A percentile compares a stretch with the other conserved stretches of the same genome.
These are phyloP conservation scores for Reticulomyxa filosa DNA, from an alignment of 78 protist species.

Conservation along the genomic window DNA sequence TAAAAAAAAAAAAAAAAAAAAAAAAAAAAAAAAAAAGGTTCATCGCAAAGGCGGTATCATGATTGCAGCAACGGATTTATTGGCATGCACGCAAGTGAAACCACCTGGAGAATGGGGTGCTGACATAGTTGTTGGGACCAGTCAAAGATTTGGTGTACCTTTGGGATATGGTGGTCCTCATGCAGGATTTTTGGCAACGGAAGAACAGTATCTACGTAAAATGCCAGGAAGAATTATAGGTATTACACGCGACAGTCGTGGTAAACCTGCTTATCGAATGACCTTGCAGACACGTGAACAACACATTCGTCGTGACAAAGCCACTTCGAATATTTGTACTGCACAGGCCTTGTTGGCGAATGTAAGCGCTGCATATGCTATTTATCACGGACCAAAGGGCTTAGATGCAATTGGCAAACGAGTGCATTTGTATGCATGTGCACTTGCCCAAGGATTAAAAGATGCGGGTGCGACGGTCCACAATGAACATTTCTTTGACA, in stretches of 20 bases:
- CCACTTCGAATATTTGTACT: constrained; percentile 88
- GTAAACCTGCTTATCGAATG: constrained; percentile 62
- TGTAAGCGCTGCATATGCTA: constrained; percentile 72
- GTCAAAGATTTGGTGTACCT: constrained; percentile 89
- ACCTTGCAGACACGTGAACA: constrained; percentile 95
- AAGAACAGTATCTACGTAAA: constrained; percentile 40
- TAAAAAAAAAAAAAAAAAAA: too few species aligned
- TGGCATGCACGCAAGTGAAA: constrained; percentile 54
- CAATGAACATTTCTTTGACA: constrained; percentile 18
- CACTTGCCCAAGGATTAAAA: background rate
- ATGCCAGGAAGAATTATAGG: constrained; percentile 94
- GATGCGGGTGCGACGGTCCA: background rate
- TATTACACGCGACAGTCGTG: constrained; percentile 12
- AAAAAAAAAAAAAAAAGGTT: too few species aligned
- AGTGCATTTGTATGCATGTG: constrained; percentile 23
- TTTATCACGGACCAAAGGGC: constrained; percentile 94
- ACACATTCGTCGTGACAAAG: constrained; percentile 74
- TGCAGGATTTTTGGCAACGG: constrained; percentile 80
- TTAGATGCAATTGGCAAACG: constrained; percentile 53
- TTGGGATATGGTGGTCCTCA: constrained; percentile 91
- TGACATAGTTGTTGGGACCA: constrained; percentile 68
- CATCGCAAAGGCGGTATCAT: too few species aligned
- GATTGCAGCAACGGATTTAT: constrained; percentile 56
- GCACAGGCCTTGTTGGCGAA: constrained; percentile 90
- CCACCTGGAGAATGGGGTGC: constrained; percentile 63